Conservation (phyloP, 257 asterid genomes). For the Petunia axillaris region DNA sequence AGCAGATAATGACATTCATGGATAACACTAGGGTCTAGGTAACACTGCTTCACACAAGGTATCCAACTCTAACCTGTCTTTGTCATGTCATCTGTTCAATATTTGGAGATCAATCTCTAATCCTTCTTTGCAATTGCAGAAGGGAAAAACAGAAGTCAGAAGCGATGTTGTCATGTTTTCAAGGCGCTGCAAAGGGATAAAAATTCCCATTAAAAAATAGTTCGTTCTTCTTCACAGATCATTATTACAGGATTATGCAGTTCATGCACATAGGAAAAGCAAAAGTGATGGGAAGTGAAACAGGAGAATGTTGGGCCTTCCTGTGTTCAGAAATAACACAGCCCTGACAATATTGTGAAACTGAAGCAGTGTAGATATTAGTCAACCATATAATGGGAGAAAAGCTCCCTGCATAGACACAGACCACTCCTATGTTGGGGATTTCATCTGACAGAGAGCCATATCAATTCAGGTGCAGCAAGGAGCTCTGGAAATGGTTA, state of each 20-base stretch:
- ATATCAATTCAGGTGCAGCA: constrained; percentile 4
- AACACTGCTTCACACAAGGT: constrained; percentile 16
- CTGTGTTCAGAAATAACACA: constrained; percentile 13
- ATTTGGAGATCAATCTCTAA: constrained; percentile 25
- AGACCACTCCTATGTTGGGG: not conserved
- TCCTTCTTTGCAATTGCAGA: constrained; percentile 31
- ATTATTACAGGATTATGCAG: constrained; percentile 25
- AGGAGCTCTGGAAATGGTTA: constrained; percentile 19
- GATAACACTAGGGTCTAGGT: not conserved
- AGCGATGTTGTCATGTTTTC: constrained; percentile 16
- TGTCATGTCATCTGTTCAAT: constrained; percentile 24
- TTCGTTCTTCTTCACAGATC: constrained; percentile 37
- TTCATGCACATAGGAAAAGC: not conserved
- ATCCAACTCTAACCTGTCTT: constrained; percentile 12
- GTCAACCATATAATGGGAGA: not conserved
- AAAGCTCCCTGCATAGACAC: constrained; percentile 7
- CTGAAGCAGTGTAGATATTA: constrained; percentile 8
- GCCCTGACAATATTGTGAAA: not conserved
- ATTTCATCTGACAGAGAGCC: not conserved
- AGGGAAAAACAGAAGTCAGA: constrained; percentile 13
- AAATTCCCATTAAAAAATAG: constrained; percentile 41
- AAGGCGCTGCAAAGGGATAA: constrained; percentile 30
- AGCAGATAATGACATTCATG: constrained; percentile 18
- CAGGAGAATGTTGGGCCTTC: not conserved
- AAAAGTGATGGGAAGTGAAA: constrained; percentile 6